Evolutionary conservation across 2,329 filamentous ascomycete species (phyloP), one percentile per base, ranked within the genome.

Genomic region (Colletotrichum acutatum): DNA sequence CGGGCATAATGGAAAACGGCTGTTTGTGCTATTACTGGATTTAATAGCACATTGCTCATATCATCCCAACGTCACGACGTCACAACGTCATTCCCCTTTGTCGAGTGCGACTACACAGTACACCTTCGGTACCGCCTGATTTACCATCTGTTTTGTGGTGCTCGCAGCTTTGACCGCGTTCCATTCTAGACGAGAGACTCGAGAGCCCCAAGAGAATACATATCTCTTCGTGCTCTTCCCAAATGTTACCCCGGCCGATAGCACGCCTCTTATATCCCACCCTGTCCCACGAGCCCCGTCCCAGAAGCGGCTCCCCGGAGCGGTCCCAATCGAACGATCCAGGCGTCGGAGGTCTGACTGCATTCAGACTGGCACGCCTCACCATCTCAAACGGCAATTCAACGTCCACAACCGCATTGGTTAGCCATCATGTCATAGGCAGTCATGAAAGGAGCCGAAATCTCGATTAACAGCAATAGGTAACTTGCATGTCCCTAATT

Each of bases 341-440:
- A 64, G 58, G 49, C 65, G n/a, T 68, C 65, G 69, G 69, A 68
- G 30, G 28, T 59, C 52, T 58, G 30, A 58, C 69, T 57, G 22
- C 52, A 63, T 72, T 22, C 30, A 68, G 66, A 57, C 64, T 71
- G 59, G 70, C 59, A 60, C 11, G 26, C 30, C 8, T 60, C 59
- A 49, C 42, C 30, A 54, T 26, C 30, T 22, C 46, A 53, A 22
- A 34, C 54, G 54, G 54, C 60, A 52, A n/a, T 37, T 69, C 57
- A 9, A 64, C 59, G 42, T 28, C 46, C 30, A 63, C 42, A 32
- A 62, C n/a, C 24, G 57, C 64, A 22, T 68, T 62, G 58, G 69
- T 19, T 49, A 9, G 9, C 42, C 42, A 22, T 49, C 42, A 49
- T n/a, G 19, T n/a, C 46, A 57, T 42, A 34, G 62, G 14, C 42